phyloP scores from a whole-genome alignment of 352 stramenopile genomes.

The Phytophthora quininea region DNA sequence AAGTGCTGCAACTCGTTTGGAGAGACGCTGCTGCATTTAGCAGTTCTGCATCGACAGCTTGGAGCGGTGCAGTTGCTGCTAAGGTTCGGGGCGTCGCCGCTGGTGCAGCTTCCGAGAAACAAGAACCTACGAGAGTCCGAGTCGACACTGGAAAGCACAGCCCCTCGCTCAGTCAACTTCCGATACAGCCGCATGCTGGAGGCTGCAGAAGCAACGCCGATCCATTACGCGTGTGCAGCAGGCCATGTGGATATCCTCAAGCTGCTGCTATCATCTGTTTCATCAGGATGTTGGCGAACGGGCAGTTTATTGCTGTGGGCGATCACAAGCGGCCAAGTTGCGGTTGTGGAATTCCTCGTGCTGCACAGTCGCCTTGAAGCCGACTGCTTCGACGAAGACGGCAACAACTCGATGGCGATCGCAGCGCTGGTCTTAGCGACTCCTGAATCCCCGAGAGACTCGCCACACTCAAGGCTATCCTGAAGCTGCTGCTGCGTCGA shows the following conservation, averaged over 20 bases:
- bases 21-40: slow-evolving; percentile 72
- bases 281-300: slow-evolving; percentile 27
- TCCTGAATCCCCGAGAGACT: slow-evolving; percentile 14
- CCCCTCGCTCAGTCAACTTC: slow-evolving; percentile 61
- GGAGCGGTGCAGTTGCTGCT: slow-evolving; percentile 59
- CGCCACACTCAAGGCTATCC: slow-evolving; percentile 22
- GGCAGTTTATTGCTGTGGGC: slow-evolving; percentile 74
- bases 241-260: slow-evolving; percentile 67
- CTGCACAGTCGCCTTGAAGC: slow-evolving; percentile 49
- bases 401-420: slow-evolving; percentile 69
- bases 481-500: slow-evolving; percentile 38
- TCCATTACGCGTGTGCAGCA: slow-evolving; percentile 68
- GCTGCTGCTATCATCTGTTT: slow-evolving; percentile 42
- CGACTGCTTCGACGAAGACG: slow-evolving; percentile 76
- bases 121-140: slow-evolving; percentile 10
- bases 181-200: slow-evolving; percentile 58
- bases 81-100: slow-evolving; percentile 48
- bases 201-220: slow-evolving; percentile 57
- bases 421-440: slow-evolving; percentile 49
- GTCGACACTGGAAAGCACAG: slow-evolving; percentile 52
- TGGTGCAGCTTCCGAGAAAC: slow-evolving; percentile 37
- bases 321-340: slow-evolving; percentile 42
- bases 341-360: slow-evolving; percentile 55
- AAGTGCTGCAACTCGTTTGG: slow-evolving; percentile 48
- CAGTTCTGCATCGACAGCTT: slow-evolving; percentile 63